These are phyloP conservation scores for Tranzscheliella williamsii DNA, from an alignment of 1,284 basidiomycete species.

Conservation along the genomic window DNA sequence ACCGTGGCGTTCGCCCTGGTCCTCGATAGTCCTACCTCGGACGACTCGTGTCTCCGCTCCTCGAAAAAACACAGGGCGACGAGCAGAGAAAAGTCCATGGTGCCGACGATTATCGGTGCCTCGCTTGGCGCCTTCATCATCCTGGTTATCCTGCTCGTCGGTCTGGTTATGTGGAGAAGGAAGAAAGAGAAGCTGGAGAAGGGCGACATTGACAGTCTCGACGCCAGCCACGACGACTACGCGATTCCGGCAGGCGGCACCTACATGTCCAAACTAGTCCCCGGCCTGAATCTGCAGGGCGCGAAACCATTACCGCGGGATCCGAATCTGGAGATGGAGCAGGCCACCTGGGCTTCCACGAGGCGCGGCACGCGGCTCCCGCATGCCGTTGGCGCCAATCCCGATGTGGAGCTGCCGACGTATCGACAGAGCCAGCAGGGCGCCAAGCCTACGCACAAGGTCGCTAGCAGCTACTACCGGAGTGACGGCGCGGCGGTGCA, in stretches of 20 bases:
- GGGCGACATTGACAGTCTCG: conserved; percentile 9
- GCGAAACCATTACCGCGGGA: conserved; percentile 15
- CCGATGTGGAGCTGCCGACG: no score
- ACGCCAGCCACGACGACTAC: conserved; percentile 6
- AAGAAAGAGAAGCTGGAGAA: conserved; percentile 16
- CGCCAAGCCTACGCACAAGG: no score
- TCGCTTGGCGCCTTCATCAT: conserved; percentile 12
- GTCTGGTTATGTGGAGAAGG: conserved; percentile 16
- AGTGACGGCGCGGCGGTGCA: no score
- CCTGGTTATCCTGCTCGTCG: conserved; percentile 11
- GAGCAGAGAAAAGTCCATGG: conserved; percentile 11
- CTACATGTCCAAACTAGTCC: conserved; percentile 30
- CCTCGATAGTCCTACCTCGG: conserved; percentile 4
- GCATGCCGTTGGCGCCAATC: no score
- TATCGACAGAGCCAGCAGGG: no score
- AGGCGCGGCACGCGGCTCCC: conserved; percentile 10
- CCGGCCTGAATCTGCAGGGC: conserved; percentile 19
- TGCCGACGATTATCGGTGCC: conserved; percentile 23
- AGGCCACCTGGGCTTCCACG: conserved; percentile 10
- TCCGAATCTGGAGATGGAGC: conserved; percentile 10
- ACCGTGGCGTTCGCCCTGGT: conserved; percentile 1
- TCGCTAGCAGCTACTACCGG: no score
- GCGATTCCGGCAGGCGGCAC: conserved; percentile 6
- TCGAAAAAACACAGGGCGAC: neutral
- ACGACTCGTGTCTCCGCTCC: conserved; percentile 9